phyloP scores from a whole-genome alignment of 305 asterid genomes.

The Ruellia speciosa region DNA sequence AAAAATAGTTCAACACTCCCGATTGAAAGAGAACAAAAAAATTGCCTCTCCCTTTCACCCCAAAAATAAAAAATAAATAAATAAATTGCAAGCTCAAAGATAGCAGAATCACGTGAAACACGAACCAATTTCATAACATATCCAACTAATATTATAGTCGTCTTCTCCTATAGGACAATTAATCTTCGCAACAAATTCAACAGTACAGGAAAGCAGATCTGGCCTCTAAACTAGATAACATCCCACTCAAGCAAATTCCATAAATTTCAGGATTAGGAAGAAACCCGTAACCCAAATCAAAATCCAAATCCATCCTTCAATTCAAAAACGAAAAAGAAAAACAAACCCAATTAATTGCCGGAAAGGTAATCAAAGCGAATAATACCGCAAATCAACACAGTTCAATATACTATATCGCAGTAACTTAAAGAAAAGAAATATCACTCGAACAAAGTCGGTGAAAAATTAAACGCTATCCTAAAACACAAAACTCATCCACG shows the following conservation, averaged over 20 bases:
- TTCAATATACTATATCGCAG: background rate
- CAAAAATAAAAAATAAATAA: background rate
- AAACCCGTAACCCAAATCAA: background rate
- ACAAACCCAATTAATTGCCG: conserved; percentile 3
- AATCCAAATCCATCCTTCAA: background rate
- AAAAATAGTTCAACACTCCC: no score
- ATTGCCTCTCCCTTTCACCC: no score
- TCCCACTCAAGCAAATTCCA: background rate
- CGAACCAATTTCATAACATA: background rate
- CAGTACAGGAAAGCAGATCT: background rate
- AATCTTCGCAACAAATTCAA: background rate
- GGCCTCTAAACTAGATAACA: background rate
- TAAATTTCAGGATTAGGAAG: background rate
- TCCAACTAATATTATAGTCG: background rate
- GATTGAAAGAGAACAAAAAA: no score
- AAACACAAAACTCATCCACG: conserved; percentile 19
- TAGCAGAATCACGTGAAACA: background rate
- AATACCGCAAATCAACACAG: background rate
- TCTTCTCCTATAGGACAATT: background rate
- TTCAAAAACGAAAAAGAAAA: background rate
- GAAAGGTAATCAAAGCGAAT: background rate
- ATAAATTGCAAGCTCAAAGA: background rate
- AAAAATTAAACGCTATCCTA: conserved; percentile 18
- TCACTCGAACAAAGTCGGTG: background rate
- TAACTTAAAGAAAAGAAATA: background rate